Evolutionary conservation across 495 filamentous ascomycete genomes (phyloP).

Genomic region (Lineolata rhizophorae): DNA sequence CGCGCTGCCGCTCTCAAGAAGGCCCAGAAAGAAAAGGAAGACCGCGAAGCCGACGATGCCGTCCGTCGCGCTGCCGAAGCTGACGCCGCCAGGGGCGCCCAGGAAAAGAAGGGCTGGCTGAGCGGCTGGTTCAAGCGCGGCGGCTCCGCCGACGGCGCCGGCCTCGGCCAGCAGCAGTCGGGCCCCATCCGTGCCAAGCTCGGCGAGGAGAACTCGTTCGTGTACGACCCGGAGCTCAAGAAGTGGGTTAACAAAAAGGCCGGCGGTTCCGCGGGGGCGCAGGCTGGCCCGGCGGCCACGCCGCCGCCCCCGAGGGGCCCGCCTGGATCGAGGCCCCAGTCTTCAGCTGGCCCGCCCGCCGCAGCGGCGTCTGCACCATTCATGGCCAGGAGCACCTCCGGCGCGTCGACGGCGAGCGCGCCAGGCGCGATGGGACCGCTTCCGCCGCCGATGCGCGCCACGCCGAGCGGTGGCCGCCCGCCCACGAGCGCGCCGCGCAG

Average conservation of each 20-base stretch:
- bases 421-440: slow-evolving; percentile 2
- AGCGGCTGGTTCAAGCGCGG: slow-evolving; percentile 76
- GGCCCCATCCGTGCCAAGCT: slow-evolving; percentile 83
- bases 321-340: slow-evolving; percentile 1
- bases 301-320: slow-evolving; percentile 18
- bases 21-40: slow-evolving; percentile 28
- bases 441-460: slow-evolving; percentile 2
- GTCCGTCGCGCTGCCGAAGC: slow-evolving; percentile 70
- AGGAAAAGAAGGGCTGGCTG: slow-evolving; percentile 42
- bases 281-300: slow-evolving; percentile 19
- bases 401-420: slow-evolving; percentile 4
- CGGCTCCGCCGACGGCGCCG: too few relatives aligned
- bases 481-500: neutral
- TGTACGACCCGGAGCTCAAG: slow-evolving; percentile 83
- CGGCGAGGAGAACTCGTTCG: slow-evolving; percentile 80
- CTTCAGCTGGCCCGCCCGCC: neutral
- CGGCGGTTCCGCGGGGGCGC: slow-evolving; percentile 17
- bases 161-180: slow-evolving; percentile 31
- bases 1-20: slow-evolving; percentile 32
- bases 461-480: neutral
- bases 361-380: slow-evolving; percentile 3
- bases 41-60: slow-evolving; percentile 43
- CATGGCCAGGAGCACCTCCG: neutral
- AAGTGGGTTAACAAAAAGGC: slow-evolving; percentile 98
- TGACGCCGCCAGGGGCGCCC: slow-evolving; percentile 28